These are phyloP conservation scores for Monilinia laxa DNA, from an alignment of 2,329 filamentous ascomycete genomes.

Conservation along the genomic window DNA sequence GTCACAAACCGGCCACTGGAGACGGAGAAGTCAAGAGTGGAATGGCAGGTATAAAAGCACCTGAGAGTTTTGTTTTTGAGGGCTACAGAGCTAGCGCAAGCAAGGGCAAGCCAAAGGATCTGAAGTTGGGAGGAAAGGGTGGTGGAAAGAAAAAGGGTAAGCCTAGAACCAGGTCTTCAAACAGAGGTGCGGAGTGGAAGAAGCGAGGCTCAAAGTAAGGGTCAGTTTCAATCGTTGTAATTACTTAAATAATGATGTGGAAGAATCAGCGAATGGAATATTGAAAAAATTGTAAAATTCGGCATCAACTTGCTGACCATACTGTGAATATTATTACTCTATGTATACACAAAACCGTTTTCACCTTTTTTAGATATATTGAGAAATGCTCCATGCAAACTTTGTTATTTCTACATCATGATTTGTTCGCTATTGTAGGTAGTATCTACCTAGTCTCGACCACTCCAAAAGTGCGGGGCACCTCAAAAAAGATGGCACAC, in stretches of 20 bases:
- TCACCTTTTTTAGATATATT: not conserved
- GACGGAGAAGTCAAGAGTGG: slow-evolving; percentile 17
- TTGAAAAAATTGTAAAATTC: not conserved
- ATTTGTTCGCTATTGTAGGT: not conserved
- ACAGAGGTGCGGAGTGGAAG: slow-evolving; percentile 42
- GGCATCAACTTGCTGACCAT: not conserved
- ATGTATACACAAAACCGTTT: not conserved
- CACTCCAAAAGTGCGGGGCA: slow-evolving; percentile 16
- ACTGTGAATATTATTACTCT: not conserved
- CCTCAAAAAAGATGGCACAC: not conserved
- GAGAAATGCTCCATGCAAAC: not conserved
- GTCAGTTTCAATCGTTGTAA: slow-evolving; percentile 10
- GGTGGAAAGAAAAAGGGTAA: slow-evolving; percentile 51
- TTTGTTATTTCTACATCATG: not conserved
- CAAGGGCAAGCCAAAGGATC: slow-evolving; percentile 62
- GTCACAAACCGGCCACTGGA: slow-evolving; percentile 22
- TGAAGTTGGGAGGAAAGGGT: slow-evolving; percentile 59
- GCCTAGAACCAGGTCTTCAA: slow-evolving; percentile 42
- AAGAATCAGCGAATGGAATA: not conserved
- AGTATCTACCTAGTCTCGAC: no score
- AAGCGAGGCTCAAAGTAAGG: slow-evolving; percentile 42
- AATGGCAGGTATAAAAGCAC: slow-evolving; percentile 47
- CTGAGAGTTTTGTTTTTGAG: slow-evolving; percentile 77
- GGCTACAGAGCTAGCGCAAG: slow-evolving; percentile 70
- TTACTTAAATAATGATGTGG: slow-evolving; percentile 6